Base-by-base conservation (phyloP, 2,329 filamentous ascomycete species). In the Sordariomycetes sp. region DNA sequence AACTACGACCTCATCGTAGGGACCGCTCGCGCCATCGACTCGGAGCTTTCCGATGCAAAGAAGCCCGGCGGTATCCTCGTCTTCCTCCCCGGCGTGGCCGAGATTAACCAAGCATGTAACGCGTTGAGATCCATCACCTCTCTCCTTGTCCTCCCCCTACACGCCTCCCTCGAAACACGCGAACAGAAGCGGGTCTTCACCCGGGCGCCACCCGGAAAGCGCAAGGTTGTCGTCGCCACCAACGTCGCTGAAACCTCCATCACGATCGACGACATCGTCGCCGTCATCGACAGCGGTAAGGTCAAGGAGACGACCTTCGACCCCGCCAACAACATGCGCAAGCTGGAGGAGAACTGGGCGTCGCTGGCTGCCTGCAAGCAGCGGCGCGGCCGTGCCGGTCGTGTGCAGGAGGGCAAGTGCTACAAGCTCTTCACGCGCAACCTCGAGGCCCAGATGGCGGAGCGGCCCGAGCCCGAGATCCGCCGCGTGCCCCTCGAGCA, bases 171-270 rank as follows among this genome's bases (percentile, higher is more conserved):
- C 1, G 86, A 95, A 65, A 93, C 93, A 11, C 80, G 80, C 2
- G 93, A 97, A 65, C 94, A 99, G 71, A 87, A 89, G 61, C 82
- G 85, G 25, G 94, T 99, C 0, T 99, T 99, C 68, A 79, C 83
- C 32, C 78, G 79, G 16, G 75, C 94, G 4, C 92, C 93, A 0
- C 70, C 75, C 2, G 91, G 91, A 0, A 92, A 90, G 72, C 82
- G 94, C 40, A 99, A 99, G 72, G 83, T 99, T 14, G 89, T 99
- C 37, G 89, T 93, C 7, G 90, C 94, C 1, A 99, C 94, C 52
- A 99, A 99, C 66, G 93, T 99, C 2, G 94, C 94, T 1, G 94
- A 99, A 70, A 99, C 94, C 0, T 97, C 94, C 2, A 97, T 99
- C 69, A 99, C 94, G 0, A 99, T 99, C 60, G 92, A 97, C 68